These are phyloP conservation scores for Calonectria hongkongensis DNA, from an alignment of 2,329 filamentous ascomycete species.

Conservation along the genomic window DNA sequence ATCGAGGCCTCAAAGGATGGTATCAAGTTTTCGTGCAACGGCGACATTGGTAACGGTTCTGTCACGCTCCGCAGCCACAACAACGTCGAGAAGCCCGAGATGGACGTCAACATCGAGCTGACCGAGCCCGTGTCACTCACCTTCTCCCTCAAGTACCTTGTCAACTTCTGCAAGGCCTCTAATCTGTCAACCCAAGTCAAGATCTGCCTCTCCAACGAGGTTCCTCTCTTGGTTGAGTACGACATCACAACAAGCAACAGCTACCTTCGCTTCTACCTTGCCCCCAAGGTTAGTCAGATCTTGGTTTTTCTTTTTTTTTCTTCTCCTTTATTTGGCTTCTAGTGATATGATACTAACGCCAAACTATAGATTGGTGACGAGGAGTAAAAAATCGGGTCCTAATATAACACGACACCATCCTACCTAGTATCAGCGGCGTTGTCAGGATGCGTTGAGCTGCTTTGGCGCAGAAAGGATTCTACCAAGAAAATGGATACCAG, in stretches of 20 bases:
- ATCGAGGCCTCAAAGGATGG: constrained; percentile 99
- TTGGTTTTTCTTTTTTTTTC: not conserved
- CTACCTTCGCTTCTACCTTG: constrained; percentile 97
- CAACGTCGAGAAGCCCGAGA: constrained; percentile 90
- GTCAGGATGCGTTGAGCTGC: constrained; percentile 43
- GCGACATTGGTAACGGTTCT: constrained; percentile 96
- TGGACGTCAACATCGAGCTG: constrained; percentile 91
- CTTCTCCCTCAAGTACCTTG: constrained; percentile 99
- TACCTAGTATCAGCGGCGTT: constrained; percentile 46
- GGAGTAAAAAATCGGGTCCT: constrained; percentile 54
- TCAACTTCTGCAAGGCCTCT: constrained; percentile 99
- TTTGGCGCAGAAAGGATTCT: constrained; percentile 41
- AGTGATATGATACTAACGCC: constrained; percentile 29
- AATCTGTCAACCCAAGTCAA: constrained; percentile 88
- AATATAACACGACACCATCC: constrained; percentile 42
- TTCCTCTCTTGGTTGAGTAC: constrained; percentile 97
- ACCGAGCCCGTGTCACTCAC: constrained; percentile 94
- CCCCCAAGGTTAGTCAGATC: constrained; percentile 87
- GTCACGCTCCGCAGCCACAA: constrained; percentile 93
- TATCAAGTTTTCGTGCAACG: constrained; percentile 93
- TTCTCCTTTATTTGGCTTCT: too few relatives aligned
- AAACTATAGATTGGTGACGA: constrained; percentile 62
- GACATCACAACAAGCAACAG: constrained; percentile 83
- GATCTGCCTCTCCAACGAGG: constrained; percentile 96
- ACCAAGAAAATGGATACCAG: constrained; percentile 46